Base-by-base conservation (phyloP, 1,284 basidiomycete genomes). In the Abortiporus biennis region DNA sequence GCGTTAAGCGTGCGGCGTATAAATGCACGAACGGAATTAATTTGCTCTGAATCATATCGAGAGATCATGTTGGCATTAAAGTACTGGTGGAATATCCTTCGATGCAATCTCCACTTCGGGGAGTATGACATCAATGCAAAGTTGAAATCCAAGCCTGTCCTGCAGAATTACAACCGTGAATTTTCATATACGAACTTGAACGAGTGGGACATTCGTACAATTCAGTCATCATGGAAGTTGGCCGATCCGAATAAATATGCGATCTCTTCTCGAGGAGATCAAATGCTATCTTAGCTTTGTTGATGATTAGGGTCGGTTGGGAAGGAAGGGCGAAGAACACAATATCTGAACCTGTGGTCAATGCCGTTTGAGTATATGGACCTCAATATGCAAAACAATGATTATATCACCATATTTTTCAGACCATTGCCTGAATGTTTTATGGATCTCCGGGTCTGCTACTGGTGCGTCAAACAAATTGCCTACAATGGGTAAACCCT, bases 391-490 rank as follows among this genome's bases (percentile, higher is more conserved):
- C n/a, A n/a, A n/a, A n/a, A n/a, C n/a, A n/a, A n/a, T n/a, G n/a
- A n/a, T n/a, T n/a, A n/a, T n/a, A n/a, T n/a, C n/a, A 51, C 47
- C 47, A 20, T 44, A 49, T 15, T 37, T 13, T 11, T 38, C 22
- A 6, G 42, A 25, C 43, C 40, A 50, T 30, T 38, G 24, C 4
- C 21, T 3, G 22, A 45, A 50, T 21, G 40, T 33, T 21, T 32
- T 33, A 43, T 46, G 48, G n/a, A 36, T 31, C 20, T 23, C 16
- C 6, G 15, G 22, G 1, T 43, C 17, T n/a, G n/a, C n/a, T n/a
- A n/a, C n/a, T 6, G 46, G 48, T 3, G 48, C 31, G 16, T 48
- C 46, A 21, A 42, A 30, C n/a, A 46, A 32, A 36, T 50, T 50
- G 5, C 48, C 48, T 5, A 50, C 32, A 17, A 50, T 20, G 3